Evolutionary conservation across 176 grass and related monocot species (phyloP), one percentile per base, ranked within the genome.

Genomic region (Ampelocalamus luodianensis): DNA sequence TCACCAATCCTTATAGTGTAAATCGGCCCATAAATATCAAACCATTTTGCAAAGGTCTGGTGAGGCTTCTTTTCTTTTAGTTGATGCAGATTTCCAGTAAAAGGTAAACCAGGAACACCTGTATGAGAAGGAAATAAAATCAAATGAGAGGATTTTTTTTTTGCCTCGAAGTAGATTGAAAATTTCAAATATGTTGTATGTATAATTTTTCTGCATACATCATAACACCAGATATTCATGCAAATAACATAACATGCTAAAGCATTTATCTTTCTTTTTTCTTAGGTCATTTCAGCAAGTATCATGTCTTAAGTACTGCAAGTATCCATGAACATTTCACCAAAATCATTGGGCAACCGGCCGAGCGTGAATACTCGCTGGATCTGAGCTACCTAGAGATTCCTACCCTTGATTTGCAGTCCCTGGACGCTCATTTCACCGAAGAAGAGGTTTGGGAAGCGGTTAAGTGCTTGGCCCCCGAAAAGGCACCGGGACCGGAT

Each of bases 21-120:
- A 46, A 98, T 92, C 45, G 93, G 85, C 44, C 96, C 96, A 81
- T 90, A 94, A 85, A 56, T 74, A 76, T 95, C 83, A 15, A 91
- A 86, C 96, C 93, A 95, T 81, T 89, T 94, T 36, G 89, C 71
- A 83, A 98, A 98, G 5, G 93, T 92, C 39, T 75, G 75, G 46
- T 95, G n/a, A 1, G 96, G 93, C 40, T 94, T 98, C 70, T 93
- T 98, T 64, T 95, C 93, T 85, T 95, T 98, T 43, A 98, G 37
- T 74, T 98, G 96, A 53, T 76, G 88, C 79, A 98, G 62, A 84
- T 98, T 98, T 37, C 96, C 96, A 84, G 94, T 79, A 71, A 98
- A 68, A 54, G 93, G 96, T 75, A 90, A 77, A 56, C 93, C 96
- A 88, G 93, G 91, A 70, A 98, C 90, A 88, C 80, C 96, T 98